Evolutionary conservation across 768 basidiomycete genomes (phyloP).

Genomic region (Rhodotorula kratochvilovae): DNA sequence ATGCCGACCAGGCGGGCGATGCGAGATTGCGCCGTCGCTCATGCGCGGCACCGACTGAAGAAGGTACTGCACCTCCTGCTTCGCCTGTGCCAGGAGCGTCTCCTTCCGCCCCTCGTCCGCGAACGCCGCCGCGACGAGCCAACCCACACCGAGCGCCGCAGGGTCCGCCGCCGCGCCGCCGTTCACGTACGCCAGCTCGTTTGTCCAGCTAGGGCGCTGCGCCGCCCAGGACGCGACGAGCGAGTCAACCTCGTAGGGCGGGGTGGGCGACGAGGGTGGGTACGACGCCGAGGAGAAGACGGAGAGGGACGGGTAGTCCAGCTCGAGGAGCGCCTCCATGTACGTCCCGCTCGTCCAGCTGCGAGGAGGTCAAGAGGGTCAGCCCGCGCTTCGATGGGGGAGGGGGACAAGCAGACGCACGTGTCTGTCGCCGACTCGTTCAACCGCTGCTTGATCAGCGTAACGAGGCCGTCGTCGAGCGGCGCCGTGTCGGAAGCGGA

Average conservation of each 20-base stretch:
- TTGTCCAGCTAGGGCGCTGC: slow-evolving; percentile 45
- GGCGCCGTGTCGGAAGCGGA: not conserved
- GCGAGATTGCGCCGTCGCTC: slow-evolving; percentile 73
- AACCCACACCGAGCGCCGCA: slow-evolving; percentile 47
- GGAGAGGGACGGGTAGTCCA: slow-evolving; percentile 53
- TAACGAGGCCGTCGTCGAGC: not conserved
- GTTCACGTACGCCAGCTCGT: slow-evolving; percentile 56
- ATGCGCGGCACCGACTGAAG: slow-evolving; percentile 57
- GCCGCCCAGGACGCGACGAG: slow-evolving; percentile 54
- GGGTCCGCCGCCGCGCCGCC: slow-evolving; percentile 67
- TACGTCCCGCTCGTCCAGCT: slow-evolving; percentile 60
- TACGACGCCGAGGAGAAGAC: slow-evolving; percentile 48
- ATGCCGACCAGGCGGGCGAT: slow-evolving; percentile 52
- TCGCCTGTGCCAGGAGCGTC: slow-evolving; percentile 51
- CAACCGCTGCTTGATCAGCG: slow-evolving; percentile 5
- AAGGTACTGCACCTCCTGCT: slow-evolving; percentile 62
- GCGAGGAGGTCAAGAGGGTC: not conserved
- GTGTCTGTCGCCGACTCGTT: slow-evolving; percentile 4
- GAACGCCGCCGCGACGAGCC: slow-evolving; percentile 25
- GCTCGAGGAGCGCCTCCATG: slow-evolving; percentile 55
- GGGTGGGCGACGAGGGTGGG: slow-evolving; percentile 14
- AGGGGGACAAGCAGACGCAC: slow-evolving; percentile 1
- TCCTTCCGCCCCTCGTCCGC: slow-evolving; percentile 57
- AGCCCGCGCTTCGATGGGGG: no score
- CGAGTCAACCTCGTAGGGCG: slow-evolving; percentile 43